Evolutionary conservation across 2,329 filamentous ascomycete genomes (phyloP), one percentile per base, ranked within the genome.

Genomic region (Calonectria ilicicola): DNA sequence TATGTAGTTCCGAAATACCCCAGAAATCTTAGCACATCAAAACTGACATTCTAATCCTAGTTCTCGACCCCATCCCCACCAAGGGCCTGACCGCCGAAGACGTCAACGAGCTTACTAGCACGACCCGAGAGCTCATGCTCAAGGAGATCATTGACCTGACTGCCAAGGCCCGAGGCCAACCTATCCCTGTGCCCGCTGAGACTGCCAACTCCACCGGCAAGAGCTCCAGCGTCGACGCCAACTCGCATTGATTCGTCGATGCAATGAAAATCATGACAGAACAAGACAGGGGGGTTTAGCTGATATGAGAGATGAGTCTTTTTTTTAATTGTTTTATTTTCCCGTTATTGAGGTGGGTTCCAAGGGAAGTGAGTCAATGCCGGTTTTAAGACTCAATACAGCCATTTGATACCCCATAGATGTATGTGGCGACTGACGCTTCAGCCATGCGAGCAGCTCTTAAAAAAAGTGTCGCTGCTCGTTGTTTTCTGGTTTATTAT

Each of bases 21-120:
- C 15, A 4, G 29, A 27, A 21, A 51, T 12, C 38, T 60, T 17
- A 63, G 5, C 26, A 5, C 6, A 7, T 1, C 21, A 63, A 27
- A 23, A 65, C 74, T 51, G 66, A 69, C 47, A 26, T 38, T 5
- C 12, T 7, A 47, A 46, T 14, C 29, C 5, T 75, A 94, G 94
- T 98, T 26, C 87, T 98, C 66, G 91, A 94, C 79, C 94, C 95
- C 2, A 95, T 98, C 74, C 88, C 91, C 62, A 98, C 95, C 14
- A 89, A 90, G 75, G 91, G 91, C 66, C 88, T 97, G 75, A 94
- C 91, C 21, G 73, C 93, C 27, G 91, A 92, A 65, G 95, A 98
- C 82, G 94, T 98, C 66, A 93, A 97, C 77, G 89, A 90, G 72
- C 86, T 98, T 53, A 89, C 93, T 64, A 87, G 88, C 68, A 89